phyloP scores from a whole-genome alignment of 257 asterid genomes.

The Agastache rugosa region DNA sequence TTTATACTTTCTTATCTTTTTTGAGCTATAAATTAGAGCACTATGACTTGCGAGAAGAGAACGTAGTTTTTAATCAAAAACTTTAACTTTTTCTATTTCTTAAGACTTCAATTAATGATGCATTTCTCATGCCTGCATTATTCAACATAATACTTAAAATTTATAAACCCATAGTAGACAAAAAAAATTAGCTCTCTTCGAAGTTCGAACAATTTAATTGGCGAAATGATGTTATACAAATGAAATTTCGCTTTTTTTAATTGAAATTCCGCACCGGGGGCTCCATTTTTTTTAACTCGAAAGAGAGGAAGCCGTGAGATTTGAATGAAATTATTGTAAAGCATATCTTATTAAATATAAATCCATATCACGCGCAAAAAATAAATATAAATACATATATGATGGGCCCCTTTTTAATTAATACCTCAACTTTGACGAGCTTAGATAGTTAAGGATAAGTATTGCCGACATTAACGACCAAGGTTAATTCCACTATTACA shows the following conservation, averaged over 20 bases:
- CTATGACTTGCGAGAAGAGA: neutral
- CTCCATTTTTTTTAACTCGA: neutral
- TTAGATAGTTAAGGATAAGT: neutral
- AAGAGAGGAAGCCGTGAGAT: too few relatives aligned
- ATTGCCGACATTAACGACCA: slow-evolving; percentile 1
- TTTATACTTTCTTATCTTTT: too few relatives aligned
- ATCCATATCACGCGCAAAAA: too few relatives aligned
- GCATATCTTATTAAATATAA: neutral
- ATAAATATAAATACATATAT: neutral
- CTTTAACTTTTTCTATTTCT: too few relatives aligned
- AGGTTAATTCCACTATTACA: neutral
- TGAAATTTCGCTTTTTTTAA: neutral
- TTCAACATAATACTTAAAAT: too few relatives aligned
- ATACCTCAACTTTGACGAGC: neutral
- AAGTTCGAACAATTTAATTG: too few relatives aligned
- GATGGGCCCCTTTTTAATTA: neutral
- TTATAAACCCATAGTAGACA: too few relatives aligned
- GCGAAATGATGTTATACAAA: too few relatives aligned
- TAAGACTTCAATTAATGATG: too few relatives aligned
- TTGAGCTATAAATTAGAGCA: neutral
- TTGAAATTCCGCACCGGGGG: neutral
- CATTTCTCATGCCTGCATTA: too few relatives aligned
- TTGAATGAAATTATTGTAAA: neutral
- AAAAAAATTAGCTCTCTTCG: too few relatives aligned
- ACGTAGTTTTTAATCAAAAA: too few relatives aligned